Evolutionary conservation across 352 stramenopile species (phyloP).

Genomic region (Phytopythium ostracodes): DNA sequence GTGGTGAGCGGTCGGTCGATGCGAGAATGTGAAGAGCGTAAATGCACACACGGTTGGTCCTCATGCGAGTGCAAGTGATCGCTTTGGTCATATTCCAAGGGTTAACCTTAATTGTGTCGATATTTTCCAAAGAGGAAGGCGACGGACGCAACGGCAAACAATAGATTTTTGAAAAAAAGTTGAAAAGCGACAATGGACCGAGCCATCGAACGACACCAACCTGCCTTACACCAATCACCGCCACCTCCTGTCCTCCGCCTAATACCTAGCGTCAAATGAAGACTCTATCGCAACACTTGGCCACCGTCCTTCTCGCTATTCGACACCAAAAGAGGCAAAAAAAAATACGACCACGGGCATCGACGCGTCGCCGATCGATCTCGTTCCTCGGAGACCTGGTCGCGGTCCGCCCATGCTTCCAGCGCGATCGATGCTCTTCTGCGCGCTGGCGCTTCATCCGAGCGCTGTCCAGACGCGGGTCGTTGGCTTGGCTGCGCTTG

Average conservation of each 20-base stretch:
- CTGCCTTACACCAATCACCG: not conserved
- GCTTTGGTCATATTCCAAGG: no score
- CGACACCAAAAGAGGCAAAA: not conserved
- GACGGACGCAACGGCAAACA: not conserved
- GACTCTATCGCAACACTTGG: conserved; percentile 1
- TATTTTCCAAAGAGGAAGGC: no score
- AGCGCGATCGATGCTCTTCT: not conserved
- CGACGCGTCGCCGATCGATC: not conserved
- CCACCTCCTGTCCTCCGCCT: not conserved
- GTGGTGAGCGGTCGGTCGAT: not conserved
- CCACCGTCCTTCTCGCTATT: conserved; percentile 1
- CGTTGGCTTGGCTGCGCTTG: not conserved
- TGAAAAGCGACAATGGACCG: no score
- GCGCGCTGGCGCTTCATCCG: not conserved
- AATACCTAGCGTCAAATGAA: not conserved
- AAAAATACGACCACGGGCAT: not conserved
- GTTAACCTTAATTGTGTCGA: no score
- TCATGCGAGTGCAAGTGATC: no score
- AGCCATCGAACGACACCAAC: not conserved
- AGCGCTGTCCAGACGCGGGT: not conserved
- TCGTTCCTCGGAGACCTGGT: not conserved
- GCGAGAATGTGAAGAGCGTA: not conserved
- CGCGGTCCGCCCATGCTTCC: not conserved
- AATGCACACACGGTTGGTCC: not conserved
- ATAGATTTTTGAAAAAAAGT: not conserved